phyloP scores from a whole-genome alignment of 768 basidiomycete species.

The Porphyrellus cyaneotinctus region DNA sequence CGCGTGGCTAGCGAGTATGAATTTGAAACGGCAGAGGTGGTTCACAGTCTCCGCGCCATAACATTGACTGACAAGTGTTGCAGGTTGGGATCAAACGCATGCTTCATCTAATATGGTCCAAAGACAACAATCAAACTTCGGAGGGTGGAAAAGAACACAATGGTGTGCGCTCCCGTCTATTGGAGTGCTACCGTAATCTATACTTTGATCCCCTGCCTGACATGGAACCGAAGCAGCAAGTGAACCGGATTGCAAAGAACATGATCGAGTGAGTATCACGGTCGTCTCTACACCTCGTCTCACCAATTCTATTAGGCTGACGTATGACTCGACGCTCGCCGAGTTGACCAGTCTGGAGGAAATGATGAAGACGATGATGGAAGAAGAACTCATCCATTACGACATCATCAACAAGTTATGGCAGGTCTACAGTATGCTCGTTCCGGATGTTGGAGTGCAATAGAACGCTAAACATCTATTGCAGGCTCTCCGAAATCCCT shows the following conservation, averaged over 20 bases:
- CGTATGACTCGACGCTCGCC: constrained; percentile 88
- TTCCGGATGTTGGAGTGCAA: not conserved
- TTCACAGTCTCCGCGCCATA: not conserved
- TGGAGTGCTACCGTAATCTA: constrained; percentile 83
- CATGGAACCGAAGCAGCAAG: constrained; percentile 76
- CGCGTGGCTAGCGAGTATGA: constrained; percentile 75
- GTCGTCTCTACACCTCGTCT: not conserved
- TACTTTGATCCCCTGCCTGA: constrained; percentile 85
- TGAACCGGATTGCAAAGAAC: constrained; percentile 91
- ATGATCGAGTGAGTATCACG: constrained; percentile 78
- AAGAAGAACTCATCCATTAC: constrained; percentile 72
- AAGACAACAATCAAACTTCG: constrained; percentile 81
- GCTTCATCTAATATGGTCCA: constrained; percentile 96
- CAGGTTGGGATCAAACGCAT: constrained; percentile 91
- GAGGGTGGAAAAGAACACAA: constrained; percentile 77
- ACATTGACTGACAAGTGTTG: constrained; percentile 1
- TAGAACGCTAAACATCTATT: not conserved
- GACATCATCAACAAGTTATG: constrained; percentile 91
- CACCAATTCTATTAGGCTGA: constrained; percentile 51
- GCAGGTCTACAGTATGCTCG: constrained; percentile 85
- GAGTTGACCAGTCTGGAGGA: constrained; percentile 95
- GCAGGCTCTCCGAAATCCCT: constrained; percentile 71
- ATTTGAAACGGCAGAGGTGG: constrained; percentile 75
- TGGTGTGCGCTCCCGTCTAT: constrained; percentile 78
- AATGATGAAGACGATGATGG: constrained; percentile 96